Base-by-base conservation (phyloP, 176 grass and related monocot genomes). In the Areca catechu region DNA sequence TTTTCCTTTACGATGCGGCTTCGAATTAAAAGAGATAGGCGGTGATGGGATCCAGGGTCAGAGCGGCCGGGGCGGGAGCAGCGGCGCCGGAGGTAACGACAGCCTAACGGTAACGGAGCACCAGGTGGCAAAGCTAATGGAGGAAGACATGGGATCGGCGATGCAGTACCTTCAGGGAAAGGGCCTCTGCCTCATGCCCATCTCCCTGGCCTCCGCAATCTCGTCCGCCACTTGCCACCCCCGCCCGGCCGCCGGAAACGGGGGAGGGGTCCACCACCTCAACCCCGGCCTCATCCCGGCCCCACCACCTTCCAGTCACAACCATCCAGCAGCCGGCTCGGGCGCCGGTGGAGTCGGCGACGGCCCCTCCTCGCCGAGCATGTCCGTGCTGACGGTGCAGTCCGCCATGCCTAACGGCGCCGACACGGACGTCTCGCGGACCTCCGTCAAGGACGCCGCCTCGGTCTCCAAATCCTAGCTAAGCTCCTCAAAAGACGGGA, bases 111-210 rank as follows among this genome's bases (percentile, higher is more conserved):
- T 81, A 60, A 90, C 91, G 19, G 91, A 96, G 74, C 83, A 84
- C 19, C 91, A 96, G 19, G 91, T 90, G 47, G 91, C 83, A 6
- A 96, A 74, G 77, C 51, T 96, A 59, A 96, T 96, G 83, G 91
- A 90, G 60, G 91, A 87, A 63, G 86, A 96, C 72, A 90, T 87
- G 91, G 86, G 91, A 16, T 87, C 77, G 0, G 91, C 91, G 24
- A 96, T 96, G 91, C 91, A 96, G 57, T 96, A 96, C 71, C 86
- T 96, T 34, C 91, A 96, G 61, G 86, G 53, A 1, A 53, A 19
- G 53, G 20, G 20, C 20, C 30, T 49, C 9, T 43, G 20, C 19
- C 60, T 15, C 3, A 49, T 22, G 37, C 21, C 23, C 37, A 37
- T 5, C 48, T 20, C 20, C 16, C 22, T 22, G n/a, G 28, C 14